Evolutionary conservation across 1,139 yeast genomes (phyloP).

Genomic region (Kluyveromyces sp.): DNA sequence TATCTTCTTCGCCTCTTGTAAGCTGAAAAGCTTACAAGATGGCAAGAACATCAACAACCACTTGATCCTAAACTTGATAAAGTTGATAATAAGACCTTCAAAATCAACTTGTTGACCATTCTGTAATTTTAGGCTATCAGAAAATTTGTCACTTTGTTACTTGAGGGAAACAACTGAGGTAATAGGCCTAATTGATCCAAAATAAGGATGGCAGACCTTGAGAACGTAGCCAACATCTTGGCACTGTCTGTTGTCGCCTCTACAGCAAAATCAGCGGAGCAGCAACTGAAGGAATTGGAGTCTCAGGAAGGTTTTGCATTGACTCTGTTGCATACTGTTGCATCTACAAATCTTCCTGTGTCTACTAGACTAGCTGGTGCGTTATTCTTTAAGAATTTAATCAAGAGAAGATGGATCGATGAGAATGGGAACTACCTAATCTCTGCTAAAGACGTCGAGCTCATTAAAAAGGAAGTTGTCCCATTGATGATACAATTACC

Average conservation of each 20-base stretch:
- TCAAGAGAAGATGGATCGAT: constrained; percentile 81
- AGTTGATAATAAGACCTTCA: too few relatives aligned
- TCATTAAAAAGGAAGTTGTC: constrained; percentile 71
- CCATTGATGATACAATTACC: constrained; percentile 80
- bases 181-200: too few relatives aligned
- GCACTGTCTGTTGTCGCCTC: constrained; percentile 37
- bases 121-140: too few relatives aligned
- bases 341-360: constrained; percentile 47
- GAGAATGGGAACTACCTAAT: constrained; percentile 77
- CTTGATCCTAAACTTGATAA: neutral
- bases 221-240: constrained; percentile 31
- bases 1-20: too few relatives aligned
- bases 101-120: too few relatives aligned
- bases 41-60: neutral
- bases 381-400: constrained; percentile 79
- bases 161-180: too few relatives aligned
- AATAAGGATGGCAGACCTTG: constrained; percentile 32
- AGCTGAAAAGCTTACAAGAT: too few relatives aligned
- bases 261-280: constrained; percentile 56
- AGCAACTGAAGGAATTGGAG: constrained; percentile 54
- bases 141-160: too few relatives aligned
- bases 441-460: constrained; percentile 51
- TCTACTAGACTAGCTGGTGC: constrained; percentile 82
- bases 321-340: constrained; percentile 68
- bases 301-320: constrained; percentile 65